Evolutionary conservation across 2,329 filamentous ascomycete genomes (phyloP).

Genomic region (Amesomyces nigricolor): DNA sequence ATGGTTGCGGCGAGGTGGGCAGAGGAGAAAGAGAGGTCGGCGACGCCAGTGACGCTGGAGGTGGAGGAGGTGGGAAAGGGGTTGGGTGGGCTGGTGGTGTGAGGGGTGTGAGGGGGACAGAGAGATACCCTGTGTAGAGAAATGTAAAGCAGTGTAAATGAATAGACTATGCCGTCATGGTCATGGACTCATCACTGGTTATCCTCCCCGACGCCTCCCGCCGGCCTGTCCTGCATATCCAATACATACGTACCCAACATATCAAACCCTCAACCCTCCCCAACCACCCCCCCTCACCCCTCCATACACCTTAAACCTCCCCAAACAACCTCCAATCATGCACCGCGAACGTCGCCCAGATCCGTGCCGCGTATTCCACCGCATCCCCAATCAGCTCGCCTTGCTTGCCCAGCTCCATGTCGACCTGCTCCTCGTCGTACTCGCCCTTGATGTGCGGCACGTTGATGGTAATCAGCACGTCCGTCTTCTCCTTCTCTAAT

Average conservation of each 20-base stretch:
- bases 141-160: background rate
- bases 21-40: conserved; percentile 34
- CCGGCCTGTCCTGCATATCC: background rate
- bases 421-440: conserved; percentile 67
- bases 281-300: background rate
- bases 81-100: background rate
- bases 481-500: conserved; percentile 67
- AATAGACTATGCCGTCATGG: conserved; percentile 5
- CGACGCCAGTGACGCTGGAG: background rate
- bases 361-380: conserved; percentile 59
- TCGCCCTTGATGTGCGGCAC: conserved; percentile 75
- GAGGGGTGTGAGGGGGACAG: background rate
- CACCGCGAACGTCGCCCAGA: conserved; percentile 70
- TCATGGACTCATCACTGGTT: background rate
- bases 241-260: background rate
- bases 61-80: background rate
- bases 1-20: conserved; percentile 60
- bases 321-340: conserved; percentile 75
- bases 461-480: conserved; percentile 81
- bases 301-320: conserved; percentile 26
- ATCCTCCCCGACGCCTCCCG: background rate
- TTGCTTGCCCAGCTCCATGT: conserved; percentile 58
- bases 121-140: background rate
- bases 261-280: background rate
- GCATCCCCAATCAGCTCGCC: conserved; percentile 64